These are phyloP conservation scores for Avicennia marina DNA, from an alignment of 257 asterid genomes.

Conservation along the genomic window DNA sequence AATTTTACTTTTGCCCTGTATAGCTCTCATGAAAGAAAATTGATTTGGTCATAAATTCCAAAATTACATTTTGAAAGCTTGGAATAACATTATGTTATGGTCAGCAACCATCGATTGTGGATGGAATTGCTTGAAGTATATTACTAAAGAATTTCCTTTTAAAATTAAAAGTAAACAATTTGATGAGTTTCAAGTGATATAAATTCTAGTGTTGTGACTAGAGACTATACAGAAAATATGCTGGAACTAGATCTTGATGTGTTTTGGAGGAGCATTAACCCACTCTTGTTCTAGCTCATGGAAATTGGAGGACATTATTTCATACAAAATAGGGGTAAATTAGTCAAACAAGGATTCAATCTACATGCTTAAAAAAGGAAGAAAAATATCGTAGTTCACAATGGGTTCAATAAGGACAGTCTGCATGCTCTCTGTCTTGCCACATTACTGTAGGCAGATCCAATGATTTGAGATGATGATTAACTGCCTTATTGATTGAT, in stretches of 20 bases:
- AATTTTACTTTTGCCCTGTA: conserved; percentile 1
- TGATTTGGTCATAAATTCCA: no score
- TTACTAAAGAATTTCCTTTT: background rate
- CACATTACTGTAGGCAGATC: conserved; percentile 3
- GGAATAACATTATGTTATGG: no score
- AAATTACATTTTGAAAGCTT: no score
- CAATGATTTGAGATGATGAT: no score
- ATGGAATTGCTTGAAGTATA: background rate
- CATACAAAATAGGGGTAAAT: no score
- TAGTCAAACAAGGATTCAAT: no score
- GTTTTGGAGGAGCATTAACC: background rate
- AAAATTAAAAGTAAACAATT: no score
- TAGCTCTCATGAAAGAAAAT: no score
- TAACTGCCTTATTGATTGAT: conserved; percentile 1
- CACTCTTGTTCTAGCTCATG: background rate
- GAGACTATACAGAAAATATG: background rate
- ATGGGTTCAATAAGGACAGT: background rate
- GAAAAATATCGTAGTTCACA: background rate
- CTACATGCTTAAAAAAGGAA: background rate
- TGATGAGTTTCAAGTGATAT: no score
- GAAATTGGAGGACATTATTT: no score
- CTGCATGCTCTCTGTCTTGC: conserved; percentile 3
- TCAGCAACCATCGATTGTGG: background rate
- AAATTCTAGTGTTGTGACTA: no score
- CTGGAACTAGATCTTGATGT: conserved; percentile 10